These are phyloP conservation scores for Phytopythium helicoides DNA, from an alignment of 352 stramenopile genomes.

Conservation along the genomic window DNA sequence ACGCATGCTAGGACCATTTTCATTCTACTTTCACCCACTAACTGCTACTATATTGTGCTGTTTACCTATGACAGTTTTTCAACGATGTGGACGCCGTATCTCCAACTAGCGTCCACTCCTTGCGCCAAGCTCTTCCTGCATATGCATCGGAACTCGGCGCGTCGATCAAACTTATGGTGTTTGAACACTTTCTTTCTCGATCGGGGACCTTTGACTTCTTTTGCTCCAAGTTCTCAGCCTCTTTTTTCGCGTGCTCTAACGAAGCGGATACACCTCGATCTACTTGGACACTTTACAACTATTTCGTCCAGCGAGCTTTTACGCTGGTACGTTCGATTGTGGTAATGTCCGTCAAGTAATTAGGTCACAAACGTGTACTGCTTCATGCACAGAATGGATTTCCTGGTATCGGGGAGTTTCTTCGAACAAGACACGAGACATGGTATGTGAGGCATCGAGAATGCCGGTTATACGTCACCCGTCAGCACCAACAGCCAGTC, in stretches of 20 bases:
- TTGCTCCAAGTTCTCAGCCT: conserved; percentile 53
- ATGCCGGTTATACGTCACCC: background rate
- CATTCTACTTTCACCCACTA: too few species aligned
- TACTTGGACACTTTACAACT: conserved; percentile 71
- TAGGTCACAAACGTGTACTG: background rate
- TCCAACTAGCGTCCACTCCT: conserved; percentile 29
- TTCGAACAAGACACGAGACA: conserved; percentile 78
- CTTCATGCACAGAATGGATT: conserved; percentile 59
- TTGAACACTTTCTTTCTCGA: conserved; percentile 72
- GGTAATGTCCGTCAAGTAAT: background rate
- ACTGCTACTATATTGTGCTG: too few species aligned
- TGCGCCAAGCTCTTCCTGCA: conserved; percentile 58
- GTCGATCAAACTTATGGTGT: conserved; percentile 46
- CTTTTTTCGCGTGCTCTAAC: conserved; percentile 55
- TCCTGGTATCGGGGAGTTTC: conserved; percentile 57
- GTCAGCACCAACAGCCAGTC: background rate
- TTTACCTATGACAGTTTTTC: conserved; percentile 39
- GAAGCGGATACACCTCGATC: conserved; percentile 8
- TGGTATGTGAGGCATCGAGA: conserved; percentile 44
- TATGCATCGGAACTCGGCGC: conserved; percentile 52
- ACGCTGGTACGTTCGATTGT: conserved; percentile 40
- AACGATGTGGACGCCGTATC: conserved; percentile 27
- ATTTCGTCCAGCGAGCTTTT: conserved; percentile 70
- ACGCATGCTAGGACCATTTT: too few species aligned
- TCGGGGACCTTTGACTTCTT: conserved; percentile 73